These are phyloP conservation scores for Yamadazyma endophytica DNA, from an alignment of 805 yeast genomes.

Conservation along the genomic window DNA sequence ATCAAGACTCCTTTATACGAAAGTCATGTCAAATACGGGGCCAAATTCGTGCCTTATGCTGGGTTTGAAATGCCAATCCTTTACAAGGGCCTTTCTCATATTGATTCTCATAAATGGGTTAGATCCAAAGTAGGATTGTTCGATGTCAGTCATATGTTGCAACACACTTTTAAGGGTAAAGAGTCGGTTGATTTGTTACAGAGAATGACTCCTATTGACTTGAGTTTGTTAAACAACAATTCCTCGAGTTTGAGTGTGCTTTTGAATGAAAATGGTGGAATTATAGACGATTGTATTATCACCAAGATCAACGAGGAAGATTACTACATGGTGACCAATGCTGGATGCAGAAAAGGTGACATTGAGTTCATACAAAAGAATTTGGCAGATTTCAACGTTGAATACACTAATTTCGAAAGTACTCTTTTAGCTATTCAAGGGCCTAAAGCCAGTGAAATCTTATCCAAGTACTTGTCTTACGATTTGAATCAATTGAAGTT, in stretches of 20 bases:
- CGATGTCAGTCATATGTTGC: constrained; percentile 97
- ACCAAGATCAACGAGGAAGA: constrained; percentile 75
- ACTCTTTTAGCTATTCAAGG: constrained; percentile 91
- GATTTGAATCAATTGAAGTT: constrained; percentile 64
- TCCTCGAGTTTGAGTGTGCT: constrained; percentile 75
- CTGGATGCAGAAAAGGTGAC: constrained; percentile 89
- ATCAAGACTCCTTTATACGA: constrained; percentile 78
- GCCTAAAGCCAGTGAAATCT: constrained; percentile 68
- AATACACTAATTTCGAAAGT: constrained; percentile 53
- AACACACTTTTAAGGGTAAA: constrained; percentile 72
- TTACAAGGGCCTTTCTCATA: constrained; percentile 79
- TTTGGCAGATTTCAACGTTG: constrained; percentile 34
- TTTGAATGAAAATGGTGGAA: constrained; percentile 69
- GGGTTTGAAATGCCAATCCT: constrained; percentile 95
- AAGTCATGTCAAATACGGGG: constrained; percentile 73
- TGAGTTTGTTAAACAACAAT: constrained; percentile 50
- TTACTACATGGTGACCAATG: constrained; percentile 91
- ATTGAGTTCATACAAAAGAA: constrained; percentile 56
- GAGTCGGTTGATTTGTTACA: constrained; percentile 67
- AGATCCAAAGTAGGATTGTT: constrained; percentile 83
- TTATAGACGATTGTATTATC: constrained; percentile 89
- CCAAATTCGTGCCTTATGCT: constrained; percentile 93
- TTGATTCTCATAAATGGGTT: constrained; percentile 94
- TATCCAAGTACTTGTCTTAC: constrained; percentile 59
- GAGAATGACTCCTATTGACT: constrained; percentile 84